A percentile compares a stretch with the other conserved stretches of the same genome.
Evolutionary conservation across 2,329 filamentous ascomycete genomes (phyloP).

Genomic region (Colletotrichum sp.): DNA sequence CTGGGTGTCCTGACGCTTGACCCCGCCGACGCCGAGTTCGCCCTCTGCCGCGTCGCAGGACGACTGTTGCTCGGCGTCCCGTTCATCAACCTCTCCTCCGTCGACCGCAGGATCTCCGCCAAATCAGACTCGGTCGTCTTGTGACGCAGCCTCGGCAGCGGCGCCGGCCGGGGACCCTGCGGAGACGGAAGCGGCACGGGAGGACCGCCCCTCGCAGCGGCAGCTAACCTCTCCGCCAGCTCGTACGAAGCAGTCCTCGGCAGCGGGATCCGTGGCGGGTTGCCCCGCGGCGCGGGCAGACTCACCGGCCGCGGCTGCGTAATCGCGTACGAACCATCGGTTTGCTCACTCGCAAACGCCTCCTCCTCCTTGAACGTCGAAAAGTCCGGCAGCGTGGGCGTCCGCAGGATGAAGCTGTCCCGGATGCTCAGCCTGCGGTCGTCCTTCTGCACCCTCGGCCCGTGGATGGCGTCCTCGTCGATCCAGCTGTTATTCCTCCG

Average conservation of each 20-base stretch:
- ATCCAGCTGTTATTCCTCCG: constrained; percentile 43
- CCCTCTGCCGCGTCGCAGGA: constrained; percentile 29
- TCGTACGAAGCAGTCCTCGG: constrained; percentile 19
- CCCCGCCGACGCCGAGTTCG: constrained; percentile 26
- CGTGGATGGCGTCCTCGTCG: constrained; percentile 56
- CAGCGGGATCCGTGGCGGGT: constrained; percentile 10
- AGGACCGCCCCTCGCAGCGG: constrained; percentile 19
- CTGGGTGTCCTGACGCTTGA: constrained; percentile 15
- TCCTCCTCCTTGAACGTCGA: constrained; percentile 26
- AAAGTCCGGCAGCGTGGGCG: constrained; percentile 40
- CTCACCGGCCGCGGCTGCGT: constrained; percentile 11
- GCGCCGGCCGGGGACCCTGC: constrained; percentile 17
- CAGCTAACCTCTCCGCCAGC: constrained; percentile 18
- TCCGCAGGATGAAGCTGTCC: constrained; percentile 32
- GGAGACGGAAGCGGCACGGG: not conserved
- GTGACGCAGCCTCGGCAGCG: constrained; percentile 25
- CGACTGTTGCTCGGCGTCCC: constrained; percentile 35
- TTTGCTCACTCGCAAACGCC: constrained; percentile 15
- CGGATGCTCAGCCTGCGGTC: constrained; percentile 30
- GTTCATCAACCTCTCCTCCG: constrained; percentile 53
- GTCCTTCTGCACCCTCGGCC: constrained; percentile 42
- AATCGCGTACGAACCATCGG: not conserved
- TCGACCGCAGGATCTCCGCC: constrained; percentile 55
- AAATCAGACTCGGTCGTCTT: constrained; percentile 52
- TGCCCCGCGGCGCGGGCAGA: not conserved